Evolutionary conservation across 2,329 filamentous ascomycete genomes (phyloP).

Genomic region (Monosporascus sp.): DNA sequence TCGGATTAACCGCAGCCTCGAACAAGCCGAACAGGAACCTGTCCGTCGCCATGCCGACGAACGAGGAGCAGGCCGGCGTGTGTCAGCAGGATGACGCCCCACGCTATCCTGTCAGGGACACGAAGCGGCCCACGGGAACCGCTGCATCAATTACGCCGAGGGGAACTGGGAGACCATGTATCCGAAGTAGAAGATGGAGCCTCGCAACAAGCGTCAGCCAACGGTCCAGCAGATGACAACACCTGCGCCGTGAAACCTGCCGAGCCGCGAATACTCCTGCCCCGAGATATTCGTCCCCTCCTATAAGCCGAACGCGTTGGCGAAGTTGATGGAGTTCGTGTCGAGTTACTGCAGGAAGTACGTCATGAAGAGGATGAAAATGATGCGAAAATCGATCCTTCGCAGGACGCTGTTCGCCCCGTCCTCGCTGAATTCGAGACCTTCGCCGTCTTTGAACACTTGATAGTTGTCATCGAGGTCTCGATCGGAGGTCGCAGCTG

Average conservation of each 20-base stretch:
- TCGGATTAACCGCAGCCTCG: conserved; percentile 53
- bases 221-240: no score
- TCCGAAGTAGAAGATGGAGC: conserved; percentile 48
- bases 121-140: conserved; percentile 42
- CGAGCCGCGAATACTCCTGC: conserved; percentile 47
- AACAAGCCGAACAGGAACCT: conserved; percentile 51
- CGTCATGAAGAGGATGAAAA: conserved; percentile 25
- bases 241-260: conserved; percentile 24
- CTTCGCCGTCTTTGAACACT: conserved; percentile 20
- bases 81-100: conserved; percentile 42
- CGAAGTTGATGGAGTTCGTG: conserved; percentile 44
- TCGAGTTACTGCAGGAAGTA: conserved; percentile 30
- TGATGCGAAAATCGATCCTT: conserved; percentile 26
- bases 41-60: conserved; percentile 48
- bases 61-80: conserved; percentile 48
- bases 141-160: conserved; percentile 38
- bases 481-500: conserved; percentile 10
- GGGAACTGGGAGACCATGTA: conserved; percentile 41
- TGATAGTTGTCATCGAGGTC: conserved; percentile 28
- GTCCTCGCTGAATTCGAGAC: conserved; percentile 16
- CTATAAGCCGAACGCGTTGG: conserved; percentile 40
- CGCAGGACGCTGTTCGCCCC: conserved; percentile 23
- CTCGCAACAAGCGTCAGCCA: conserved; percentile 32
- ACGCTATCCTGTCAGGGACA: conserved; percentile 37
- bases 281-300: conserved; percentile 40